Conservation (phyloP, 805 yeast genomes). For the Hanseniaspora lachancei region DNA sequence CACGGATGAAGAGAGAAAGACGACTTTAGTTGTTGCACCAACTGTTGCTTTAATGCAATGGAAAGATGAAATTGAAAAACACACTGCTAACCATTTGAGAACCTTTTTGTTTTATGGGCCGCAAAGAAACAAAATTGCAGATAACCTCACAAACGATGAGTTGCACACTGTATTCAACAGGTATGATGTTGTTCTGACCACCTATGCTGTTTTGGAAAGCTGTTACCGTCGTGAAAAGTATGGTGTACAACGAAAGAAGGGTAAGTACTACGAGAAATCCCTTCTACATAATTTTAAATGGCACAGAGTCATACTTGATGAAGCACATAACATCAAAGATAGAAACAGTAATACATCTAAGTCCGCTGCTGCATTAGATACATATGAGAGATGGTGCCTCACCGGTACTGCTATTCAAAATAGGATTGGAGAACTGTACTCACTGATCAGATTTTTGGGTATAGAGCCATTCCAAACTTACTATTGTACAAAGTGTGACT, state of each 20-base stretch:
- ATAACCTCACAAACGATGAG: conserved; percentile 46
- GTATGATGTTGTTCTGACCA: conserved; percentile 75
- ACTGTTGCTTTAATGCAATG: conserved; percentile 98
- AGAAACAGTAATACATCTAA: conserved; percentile 85
- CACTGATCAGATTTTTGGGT: conserved; percentile 72
- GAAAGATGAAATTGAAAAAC: conserved; percentile 82
- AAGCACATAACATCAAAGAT: conserved; percentile 95
- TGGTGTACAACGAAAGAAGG: conserved; percentile 68
- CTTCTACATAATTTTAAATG: conserved; percentile 62
- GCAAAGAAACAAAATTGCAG: conserved; percentile 27
- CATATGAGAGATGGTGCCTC: conserved; percentile 76
- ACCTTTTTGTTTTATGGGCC: conserved; percentile 79
- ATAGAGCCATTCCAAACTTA: conserved; percentile 78
- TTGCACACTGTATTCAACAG: conserved; percentile 29
- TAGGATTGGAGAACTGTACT: conserved; percentile 91
- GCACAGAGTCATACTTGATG: conserved; percentile 82
- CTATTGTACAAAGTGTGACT: conserved; percentile 86
- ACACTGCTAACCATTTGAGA: conserved; percentile 57
- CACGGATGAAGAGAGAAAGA: conserved; percentile 27
- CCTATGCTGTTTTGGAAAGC: conserved; percentile 84
- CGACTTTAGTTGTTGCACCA: conserved; percentile 88
- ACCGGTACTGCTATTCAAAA: conserved; percentile 96
- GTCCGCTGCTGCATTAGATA: conserved; percentile 64
- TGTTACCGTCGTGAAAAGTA: conserved; percentile 67
- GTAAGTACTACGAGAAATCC: conserved; percentile 60